Evolutionary conservation across 441 rosid species (phyloP).

Genomic region (Lepidium campestre): DNA sequence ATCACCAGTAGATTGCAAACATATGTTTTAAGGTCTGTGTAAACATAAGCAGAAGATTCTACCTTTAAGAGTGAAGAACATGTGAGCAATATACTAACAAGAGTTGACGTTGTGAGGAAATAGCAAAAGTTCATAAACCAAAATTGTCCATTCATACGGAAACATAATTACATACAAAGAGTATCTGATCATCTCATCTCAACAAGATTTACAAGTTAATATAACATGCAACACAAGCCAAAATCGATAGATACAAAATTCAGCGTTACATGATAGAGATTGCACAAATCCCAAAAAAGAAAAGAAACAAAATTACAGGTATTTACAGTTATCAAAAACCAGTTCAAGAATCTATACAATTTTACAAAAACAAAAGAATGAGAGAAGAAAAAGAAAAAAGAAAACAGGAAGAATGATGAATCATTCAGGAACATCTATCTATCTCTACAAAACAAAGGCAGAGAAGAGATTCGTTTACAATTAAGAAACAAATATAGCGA

Average conservation of each 20-base stretch:
- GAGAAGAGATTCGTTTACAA: conserved; percentile 13
- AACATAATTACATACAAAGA: conserved; percentile 7
- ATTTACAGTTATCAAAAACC: conserved; percentile 9
- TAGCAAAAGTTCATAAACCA: not conserved
- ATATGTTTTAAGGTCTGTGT: not conserved
- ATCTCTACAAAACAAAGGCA: conserved; percentile 14
- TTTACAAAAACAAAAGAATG: not conserved
- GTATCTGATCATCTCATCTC: not conserved
- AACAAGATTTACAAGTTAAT: not conserved
- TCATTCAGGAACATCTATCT: not conserved
- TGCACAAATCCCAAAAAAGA: not conserved
- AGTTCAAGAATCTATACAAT: conserved; percentile 14
- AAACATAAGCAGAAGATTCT: not conserved
- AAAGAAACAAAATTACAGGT: conserved; percentile 5
- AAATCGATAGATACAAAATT: not conserved
- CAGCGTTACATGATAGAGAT: conserved; percentile 7
- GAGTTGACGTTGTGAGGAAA: not conserved
- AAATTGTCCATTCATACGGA: not conserved
- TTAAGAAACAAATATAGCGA: no score
- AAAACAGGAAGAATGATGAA: not conserved
- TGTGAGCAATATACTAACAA: not conserved
- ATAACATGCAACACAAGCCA: not conserved
- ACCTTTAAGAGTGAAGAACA: not conserved
- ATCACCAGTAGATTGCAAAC: not conserved
- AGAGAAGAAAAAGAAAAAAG: not conserved